Evolutionary conservation across 2,329 filamentous ascomycete species (phyloP), one percentile per base, ranked within the genome.

Genomic region (Ophiocordyceps camponoti-leonardi): DNA sequence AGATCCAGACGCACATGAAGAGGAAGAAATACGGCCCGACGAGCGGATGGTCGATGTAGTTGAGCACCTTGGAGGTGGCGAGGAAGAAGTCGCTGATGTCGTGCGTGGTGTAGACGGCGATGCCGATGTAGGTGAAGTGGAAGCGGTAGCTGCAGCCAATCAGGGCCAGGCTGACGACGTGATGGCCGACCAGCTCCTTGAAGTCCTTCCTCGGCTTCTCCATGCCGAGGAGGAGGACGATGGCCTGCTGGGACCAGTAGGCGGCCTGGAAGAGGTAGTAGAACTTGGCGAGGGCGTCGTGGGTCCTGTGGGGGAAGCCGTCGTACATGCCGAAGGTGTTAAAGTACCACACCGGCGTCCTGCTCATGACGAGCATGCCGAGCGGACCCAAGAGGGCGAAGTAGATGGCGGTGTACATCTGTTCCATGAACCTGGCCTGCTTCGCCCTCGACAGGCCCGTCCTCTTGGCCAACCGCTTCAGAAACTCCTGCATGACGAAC

Each of bases 31-130:
- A 94, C 16, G 86, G 86, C 0, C 72, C 78, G n/a, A 85, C 84
- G 42, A 93, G 67, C 47, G 74, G 68, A 46, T 80, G 79, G 58
- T 94, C 83, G 53, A 95, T 67, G 66, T 96, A 95, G 67, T 94
- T 94, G 54, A 95, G 76, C 6, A 81, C 77, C 67, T 95, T 95
- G 49, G 86, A 94, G 2, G 85, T 92, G 35, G 90, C 88, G 41
- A 95, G 74, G 75, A 95, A 95, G 67, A 95, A 94, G 62, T 95
- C 88, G 49, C 81, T 87, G 50, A 95, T 84, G 59, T 96, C 88
- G 63, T 94, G 86, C 11, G 88, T 94, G 50, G 92, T 86, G 64
- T 94, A 96, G 31, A 96, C 86, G 19, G 86, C 85, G 46, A 95
- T 67, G 23, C 88, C 88, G 61, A 96, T 93, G 65, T 94, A 90